Conservation (phyloP, 1,284 basidiomycete species). For the Cutaneotrichosporon sp. region DNA sequence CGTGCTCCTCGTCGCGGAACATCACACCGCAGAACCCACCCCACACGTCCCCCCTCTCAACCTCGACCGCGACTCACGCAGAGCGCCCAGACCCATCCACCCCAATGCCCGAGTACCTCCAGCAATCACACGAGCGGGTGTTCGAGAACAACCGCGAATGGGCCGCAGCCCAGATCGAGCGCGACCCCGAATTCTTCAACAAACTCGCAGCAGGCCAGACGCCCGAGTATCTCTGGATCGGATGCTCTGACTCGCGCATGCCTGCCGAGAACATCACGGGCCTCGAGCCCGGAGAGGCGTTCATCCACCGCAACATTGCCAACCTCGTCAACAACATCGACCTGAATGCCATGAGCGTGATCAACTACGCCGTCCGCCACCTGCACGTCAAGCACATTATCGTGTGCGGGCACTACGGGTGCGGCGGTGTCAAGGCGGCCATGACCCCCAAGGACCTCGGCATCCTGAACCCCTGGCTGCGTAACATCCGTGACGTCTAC, state of each 20-base stretch:
- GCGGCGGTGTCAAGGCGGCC: constrained; percentile 19
- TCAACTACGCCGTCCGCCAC: constrained; percentile 21
- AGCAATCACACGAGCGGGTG: constrained; percentile 9
- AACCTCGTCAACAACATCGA: constrained; percentile 20
- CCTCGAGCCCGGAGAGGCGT: constrained; percentile 19
- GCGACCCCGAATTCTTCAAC: constrained; percentile 17
- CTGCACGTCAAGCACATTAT: constrained; percentile 22
- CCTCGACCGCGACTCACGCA: too few relatives aligned
- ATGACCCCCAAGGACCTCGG: constrained; percentile 22
- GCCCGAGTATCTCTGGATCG: constrained; percentile 23
- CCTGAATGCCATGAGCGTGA: constrained; percentile 17
- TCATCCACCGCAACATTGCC: constrained; percentile 24
- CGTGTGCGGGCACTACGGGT: constrained; percentile 21
- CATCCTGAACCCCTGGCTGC: constrained; percentile 22
- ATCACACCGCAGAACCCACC: too few relatives aligned
- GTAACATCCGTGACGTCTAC: constrained; percentile 22
- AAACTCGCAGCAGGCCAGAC: constrained; percentile 13
- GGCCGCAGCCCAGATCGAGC: constrained; percentile 7
- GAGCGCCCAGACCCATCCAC: too few relatives aligned
- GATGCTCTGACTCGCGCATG: constrained; percentile 19
- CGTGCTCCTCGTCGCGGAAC: too few relatives aligned
- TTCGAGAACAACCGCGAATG: constrained; percentile 13
- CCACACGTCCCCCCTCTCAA: too few relatives aligned
- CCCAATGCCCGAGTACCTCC: background rate
- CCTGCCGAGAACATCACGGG: constrained; percentile 21